Percentiles rank a stretch among this genome's conserved stretches.
phyloP scores from a whole-genome alignment of 2,329 filamentous ascomycete genomes.

The Xylariales sp. region DNA sequence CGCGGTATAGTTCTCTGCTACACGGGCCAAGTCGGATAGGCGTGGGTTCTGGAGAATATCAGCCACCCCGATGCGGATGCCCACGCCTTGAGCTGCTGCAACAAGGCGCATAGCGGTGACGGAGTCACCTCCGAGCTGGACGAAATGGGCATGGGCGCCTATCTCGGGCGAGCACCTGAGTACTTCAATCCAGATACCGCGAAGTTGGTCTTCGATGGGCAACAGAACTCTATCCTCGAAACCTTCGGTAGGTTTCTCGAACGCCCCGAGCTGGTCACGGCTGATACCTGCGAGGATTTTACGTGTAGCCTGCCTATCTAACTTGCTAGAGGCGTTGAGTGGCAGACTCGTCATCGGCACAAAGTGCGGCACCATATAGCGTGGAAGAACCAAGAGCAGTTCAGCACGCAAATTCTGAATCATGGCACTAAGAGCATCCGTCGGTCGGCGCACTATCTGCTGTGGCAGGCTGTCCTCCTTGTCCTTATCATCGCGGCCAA shows the following conservation, averaged over 20 bases:
- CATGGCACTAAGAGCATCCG: background rate
- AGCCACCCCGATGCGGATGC: background rate
- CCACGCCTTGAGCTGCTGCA: background rate
- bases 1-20: background rate
- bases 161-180: conserved; percentile 17
- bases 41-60: background rate
- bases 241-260: conserved; percentile 48
- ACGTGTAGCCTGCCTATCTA: background rate
- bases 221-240: conserved; percentile 56
- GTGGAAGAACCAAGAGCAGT: conserved; percentile 66
- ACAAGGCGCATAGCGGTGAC: background rate
- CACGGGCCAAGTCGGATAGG: background rate
- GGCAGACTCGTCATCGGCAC: conserved; percentile 86
- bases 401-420: conserved; percentile 22
- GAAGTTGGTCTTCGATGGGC: conserved; percentile 50
- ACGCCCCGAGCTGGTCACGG: background rate
- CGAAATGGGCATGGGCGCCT: background rate
- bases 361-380: conserved; percentile 88
- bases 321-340: conserved; percentile 44
- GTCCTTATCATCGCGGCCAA: background rate
- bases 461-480: background rate
- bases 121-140: background rate
- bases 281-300: background rate
- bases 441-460: background rate
- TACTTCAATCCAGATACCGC: conserved; percentile 36